These are phyloP conservation scores for Sphaceloma murrayae DNA, from an alignment of 2,329 filamentous ascomycete species.

Conservation along the genomic window DNA sequence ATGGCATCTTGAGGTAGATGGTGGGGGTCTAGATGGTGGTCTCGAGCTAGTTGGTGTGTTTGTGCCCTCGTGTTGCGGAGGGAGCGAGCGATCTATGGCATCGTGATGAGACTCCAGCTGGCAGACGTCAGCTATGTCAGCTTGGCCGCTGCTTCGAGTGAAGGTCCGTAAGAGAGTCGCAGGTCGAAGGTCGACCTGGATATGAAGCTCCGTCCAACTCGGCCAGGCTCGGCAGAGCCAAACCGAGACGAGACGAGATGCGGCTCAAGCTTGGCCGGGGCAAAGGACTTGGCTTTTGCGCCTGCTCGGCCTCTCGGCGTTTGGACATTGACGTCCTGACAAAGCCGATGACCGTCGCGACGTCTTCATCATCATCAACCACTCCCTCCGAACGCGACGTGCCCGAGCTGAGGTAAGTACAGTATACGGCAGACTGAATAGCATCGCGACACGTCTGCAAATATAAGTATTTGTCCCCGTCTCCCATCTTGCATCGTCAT, in stretches of 20 bases:
- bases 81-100: not conserved
- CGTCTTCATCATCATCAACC: not conserved
- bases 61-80: not conserved
- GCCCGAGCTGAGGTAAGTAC: not conserved
- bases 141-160: constrained; percentile 1
- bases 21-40: not conserved
- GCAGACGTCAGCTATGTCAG: constrained; percentile 8
- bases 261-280: too few species aligned
- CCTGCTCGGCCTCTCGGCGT: constrained; percentile 2
- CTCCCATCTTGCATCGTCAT: not conserved
- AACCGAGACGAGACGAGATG: not conserved
- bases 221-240: constrained; percentile 6
- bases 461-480: constrained; percentile 7
- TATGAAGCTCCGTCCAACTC: constrained; percentile 11
- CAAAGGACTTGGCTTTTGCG: not conserved
- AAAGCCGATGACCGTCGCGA: constrained; percentile 3
- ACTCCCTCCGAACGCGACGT: not conserved
- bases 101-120: constrained; percentile 2
- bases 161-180: not conserved
- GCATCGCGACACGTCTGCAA: too few species aligned
- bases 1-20: not conserved
- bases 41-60: not conserved
- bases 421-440: too few species aligned
- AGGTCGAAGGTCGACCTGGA: not conserved
- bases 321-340: not conserved